These are phyloP conservation scores for Candolleomyces eurysporus DNA, from an alignment of 768 basidiomycete species.

Conservation along the genomic window DNA sequence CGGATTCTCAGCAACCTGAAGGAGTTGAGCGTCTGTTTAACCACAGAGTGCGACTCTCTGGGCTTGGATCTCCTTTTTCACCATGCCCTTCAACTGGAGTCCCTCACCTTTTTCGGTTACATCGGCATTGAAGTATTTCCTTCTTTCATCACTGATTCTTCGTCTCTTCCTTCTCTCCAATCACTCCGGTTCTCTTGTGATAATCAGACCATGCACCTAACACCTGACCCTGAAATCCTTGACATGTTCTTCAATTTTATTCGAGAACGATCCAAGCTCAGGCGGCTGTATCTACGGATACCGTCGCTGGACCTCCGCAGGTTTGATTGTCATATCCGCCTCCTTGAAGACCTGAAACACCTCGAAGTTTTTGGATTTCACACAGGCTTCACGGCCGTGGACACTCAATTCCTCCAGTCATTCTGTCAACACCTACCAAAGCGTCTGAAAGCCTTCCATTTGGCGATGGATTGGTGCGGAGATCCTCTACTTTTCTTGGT, in stretches of 20 bases:
- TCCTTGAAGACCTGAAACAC: constrained; percentile 22
- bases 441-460: constrained; percentile 33
- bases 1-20: constrained; percentile 27
- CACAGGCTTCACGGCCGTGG: constrained; percentile 27
- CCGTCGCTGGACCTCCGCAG: constrained; percentile 21
- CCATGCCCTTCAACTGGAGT: constrained; percentile 31
- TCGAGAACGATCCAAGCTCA: constrained; percentile 21
- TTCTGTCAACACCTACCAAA: constrained; percentile 26
- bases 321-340: constrained; percentile 19
- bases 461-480: constrained; percentile 34
- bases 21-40: constrained; percentile 31
- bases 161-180: constrained; percentile 28
- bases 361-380: constrained; percentile 40
- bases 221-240: constrained; percentile 14
- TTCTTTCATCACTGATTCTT: constrained; percentile 26
- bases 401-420: constrained; percentile 19
- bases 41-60: constrained; percentile 22
- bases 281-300: constrained; percentile 35
- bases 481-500: constrained; percentile 26
- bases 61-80: constrained; percentile 35
- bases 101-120: constrained; percentile 36
- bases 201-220: constrained; percentile 8
- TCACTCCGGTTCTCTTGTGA: constrained; percentile 38
- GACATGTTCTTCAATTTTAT: constrained; percentile 29
- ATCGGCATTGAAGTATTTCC: constrained; percentile 26